phyloP scores from a whole-genome alignment of 2,329 filamentous ascomycete genomes.

The Diaporthe vexans region DNA sequence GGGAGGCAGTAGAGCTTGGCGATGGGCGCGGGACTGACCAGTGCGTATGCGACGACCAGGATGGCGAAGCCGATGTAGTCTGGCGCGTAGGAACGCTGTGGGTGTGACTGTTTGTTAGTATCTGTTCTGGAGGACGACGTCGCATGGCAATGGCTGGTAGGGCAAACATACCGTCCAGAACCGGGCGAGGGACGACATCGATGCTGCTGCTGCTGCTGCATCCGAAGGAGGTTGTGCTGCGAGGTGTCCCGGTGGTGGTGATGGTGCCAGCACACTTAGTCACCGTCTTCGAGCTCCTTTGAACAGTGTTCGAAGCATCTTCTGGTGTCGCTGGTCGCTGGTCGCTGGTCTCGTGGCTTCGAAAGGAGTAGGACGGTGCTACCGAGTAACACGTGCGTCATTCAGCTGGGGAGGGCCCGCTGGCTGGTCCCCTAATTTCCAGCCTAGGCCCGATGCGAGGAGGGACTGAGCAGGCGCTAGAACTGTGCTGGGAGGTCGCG shows the following conservation, averaged over 20 bases:
- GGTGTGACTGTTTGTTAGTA: constrained; percentile 5
- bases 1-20: constrained; percentile 41
- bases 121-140: too few relatives aligned
- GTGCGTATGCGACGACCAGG: constrained; percentile 76
- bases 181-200: constrained; percentile 53
- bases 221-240: constrained; percentile 37
- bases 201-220: constrained; percentile 40
- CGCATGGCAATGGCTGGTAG: background rate
- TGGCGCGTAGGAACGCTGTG: constrained; percentile 83
- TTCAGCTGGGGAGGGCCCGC: constrained; percentile 6
- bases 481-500: background rate
- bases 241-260: constrained; percentile 44
- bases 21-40: constrained; percentile 60
- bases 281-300: constrained; percentile 58
- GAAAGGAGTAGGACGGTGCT: background rate
- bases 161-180: constrained; percentile 62
- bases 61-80: constrained; percentile 87
- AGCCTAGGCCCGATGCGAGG: constrained; percentile 29
- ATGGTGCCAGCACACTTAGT: constrained; percentile 58
- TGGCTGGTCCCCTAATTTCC: constrained; percentile 37
- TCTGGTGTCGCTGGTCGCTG: constrained; percentile 27
- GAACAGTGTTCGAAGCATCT: constrained; percentile 56
- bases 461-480: background rate
- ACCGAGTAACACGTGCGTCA: constrained; percentile 22
- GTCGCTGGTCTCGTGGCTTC: constrained; percentile 10